Conservation (phyloP, 1,284 basidiomycete species). For the Sutorius eximius region DNA sequence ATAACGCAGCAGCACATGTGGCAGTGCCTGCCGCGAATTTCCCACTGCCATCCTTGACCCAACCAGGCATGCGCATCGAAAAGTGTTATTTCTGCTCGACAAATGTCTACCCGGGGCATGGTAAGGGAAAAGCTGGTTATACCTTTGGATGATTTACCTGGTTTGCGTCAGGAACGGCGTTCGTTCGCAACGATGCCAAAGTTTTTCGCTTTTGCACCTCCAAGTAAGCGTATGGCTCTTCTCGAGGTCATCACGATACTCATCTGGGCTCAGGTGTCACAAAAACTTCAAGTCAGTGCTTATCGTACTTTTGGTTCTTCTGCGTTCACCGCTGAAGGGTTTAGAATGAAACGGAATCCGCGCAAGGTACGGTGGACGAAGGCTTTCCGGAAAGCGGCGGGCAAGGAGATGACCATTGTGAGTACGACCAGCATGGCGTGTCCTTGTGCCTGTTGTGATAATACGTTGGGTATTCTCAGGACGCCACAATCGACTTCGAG, state of each 20-base stretch:
- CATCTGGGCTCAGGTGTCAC: slow-evolving; percentile 65
- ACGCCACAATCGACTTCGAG: slow-evolving; percentile 99
- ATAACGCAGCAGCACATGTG: too few relatives aligned
- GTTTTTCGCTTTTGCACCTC: slow-evolving; percentile 96
- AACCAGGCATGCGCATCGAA: slow-evolving; percentile 72
- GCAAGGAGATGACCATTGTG: slow-evolving; percentile 99
- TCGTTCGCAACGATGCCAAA: slow-evolving; percentile 96
- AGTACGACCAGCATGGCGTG: slow-evolving; percentile 33
- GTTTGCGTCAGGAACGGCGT: slow-evolving; percentile 68
- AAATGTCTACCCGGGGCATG: slow-evolving; percentile 94
- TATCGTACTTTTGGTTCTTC: not conserved
- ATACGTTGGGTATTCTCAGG: slow-evolving; percentile 50
- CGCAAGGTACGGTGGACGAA: slow-evolving; percentile 99
- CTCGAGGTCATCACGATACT: slow-evolving; percentile 7
- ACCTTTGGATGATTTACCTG: not conserved
- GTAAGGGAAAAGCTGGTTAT: slow-evolving; percentile 39
- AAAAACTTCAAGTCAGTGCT: slow-evolving; percentile 91
- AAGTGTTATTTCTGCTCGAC: slow-evolving; percentile 94
- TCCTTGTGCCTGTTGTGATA: not conserved
- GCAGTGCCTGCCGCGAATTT: too few relatives aligned
- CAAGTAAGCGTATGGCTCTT: slow-evolving; percentile 60
- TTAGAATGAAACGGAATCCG: slow-evolving; percentile 98
- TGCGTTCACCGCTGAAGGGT: slow-evolving; percentile 4
- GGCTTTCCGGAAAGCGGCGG: slow-evolving; percentile 97
- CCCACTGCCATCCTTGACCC: slow-evolving; percentile 21